phyloP scores from a whole-genome alignment of 495 filamentous ascomycete species.

The Aspergillus nidulans region DNA sequence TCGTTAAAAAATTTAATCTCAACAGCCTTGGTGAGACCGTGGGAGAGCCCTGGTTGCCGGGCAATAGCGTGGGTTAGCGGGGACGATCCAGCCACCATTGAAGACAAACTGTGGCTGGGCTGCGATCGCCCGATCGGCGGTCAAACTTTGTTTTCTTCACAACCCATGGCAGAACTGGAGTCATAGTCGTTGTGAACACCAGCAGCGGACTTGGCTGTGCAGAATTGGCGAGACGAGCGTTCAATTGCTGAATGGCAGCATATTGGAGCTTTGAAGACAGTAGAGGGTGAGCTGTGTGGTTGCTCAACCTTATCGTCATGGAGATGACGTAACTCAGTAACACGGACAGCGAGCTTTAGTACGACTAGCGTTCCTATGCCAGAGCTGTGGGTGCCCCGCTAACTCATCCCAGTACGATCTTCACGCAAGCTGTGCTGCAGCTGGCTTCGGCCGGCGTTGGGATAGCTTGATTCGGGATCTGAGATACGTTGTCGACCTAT shows the following conservation, averaged over 20 bases:
- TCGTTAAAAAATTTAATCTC: neutral
- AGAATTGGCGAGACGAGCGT: too few species aligned
- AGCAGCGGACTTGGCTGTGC: neutral
- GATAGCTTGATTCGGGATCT: neutral
- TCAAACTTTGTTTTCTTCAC: neutral
- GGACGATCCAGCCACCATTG: neutral
- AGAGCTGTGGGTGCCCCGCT: neutral
- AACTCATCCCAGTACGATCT: neutral
- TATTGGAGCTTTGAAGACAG: too few species aligned
- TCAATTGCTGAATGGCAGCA: too few species aligned
- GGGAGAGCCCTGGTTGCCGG: neutral
- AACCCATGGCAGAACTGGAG: neutral
- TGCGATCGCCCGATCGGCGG: neutral
- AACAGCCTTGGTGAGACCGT: neutral
- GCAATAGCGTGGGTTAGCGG: neutral
- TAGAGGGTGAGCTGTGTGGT: too few species aligned
- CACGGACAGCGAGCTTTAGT: neutral
- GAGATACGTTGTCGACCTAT: neutral
- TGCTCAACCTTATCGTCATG: too few species aligned
- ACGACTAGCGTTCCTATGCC: too few species aligned
- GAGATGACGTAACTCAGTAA: neutral
- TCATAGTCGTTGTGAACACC: too few species aligned
- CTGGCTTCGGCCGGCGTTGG: neutral
- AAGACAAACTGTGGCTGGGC: neutral
- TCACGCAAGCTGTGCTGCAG: neutral